phyloP scores from a whole-genome alignment of 495 filamentous ascomycete species.

The Annulohypoxylon nitens region DNA sequence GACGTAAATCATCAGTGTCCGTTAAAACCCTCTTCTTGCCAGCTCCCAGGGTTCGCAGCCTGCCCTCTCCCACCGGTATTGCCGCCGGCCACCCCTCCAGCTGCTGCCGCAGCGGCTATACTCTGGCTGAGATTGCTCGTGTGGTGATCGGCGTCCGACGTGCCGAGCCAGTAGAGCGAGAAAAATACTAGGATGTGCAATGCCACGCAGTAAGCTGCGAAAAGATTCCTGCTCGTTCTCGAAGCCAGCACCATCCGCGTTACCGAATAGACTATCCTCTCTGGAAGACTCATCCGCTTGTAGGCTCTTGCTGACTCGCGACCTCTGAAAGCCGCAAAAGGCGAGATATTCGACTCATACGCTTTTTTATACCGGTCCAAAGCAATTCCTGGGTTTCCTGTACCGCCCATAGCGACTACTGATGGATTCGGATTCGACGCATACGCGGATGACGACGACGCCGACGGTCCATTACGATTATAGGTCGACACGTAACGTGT shows the following conservation, averaged over 20 bases:
- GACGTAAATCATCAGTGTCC: conserved; percentile 46
- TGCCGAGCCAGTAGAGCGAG: conserved; percentile 87
- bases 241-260: conserved; percentile 92
- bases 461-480: conserved; percentile 72
- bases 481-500: conserved; percentile 96
- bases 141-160: conserved; percentile 58
- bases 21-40: conserved; percentile 58
- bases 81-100: conserved; percentile 43
- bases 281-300: conserved; percentile 91
- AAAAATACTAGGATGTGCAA: conserved; percentile 88
- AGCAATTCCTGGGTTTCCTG: conserved; percentile 68
- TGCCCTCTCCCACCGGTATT: conserved; percentile 36
- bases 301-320: conserved; percentile 93
- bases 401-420: conserved; percentile 68
- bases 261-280: conserved; percentile 89
- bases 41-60: conserved; percentile 48
- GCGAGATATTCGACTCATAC: conserved; percentile 94
- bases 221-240: conserved; percentile 90
- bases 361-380: conserved; percentile 91
- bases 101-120: conserved; percentile 52
- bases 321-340: conserved; percentile 94
- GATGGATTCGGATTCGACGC: conserved; percentile 79
- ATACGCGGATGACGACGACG: conserved; percentile 79
- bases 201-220: conserved; percentile 92
- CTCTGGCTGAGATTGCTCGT: conserved; percentile 51